A percentile compares a stretch with the other conserved stretches of the same genome.
Evolutionary conservation across 2,329 filamentous ascomycete genomes (phyloP).

Genomic region (Xylaria sp.): DNA sequence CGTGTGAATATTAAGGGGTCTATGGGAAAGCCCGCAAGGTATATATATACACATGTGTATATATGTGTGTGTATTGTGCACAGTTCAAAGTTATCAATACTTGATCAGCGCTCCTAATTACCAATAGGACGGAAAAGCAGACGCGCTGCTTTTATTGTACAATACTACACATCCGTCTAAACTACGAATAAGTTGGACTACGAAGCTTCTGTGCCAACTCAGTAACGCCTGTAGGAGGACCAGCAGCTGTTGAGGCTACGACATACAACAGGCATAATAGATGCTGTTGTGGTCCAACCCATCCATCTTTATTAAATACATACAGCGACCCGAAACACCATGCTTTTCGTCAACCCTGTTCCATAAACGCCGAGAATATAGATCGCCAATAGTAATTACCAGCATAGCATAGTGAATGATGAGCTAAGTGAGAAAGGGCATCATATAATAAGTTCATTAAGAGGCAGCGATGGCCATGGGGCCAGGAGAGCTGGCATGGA

Average conservation of each 20-base stretch:
- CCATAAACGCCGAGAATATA: slow-evolving; percentile 42
- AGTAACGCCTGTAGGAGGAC: slow-evolving; percentile 21
- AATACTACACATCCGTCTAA: slow-evolving; percentile 34
- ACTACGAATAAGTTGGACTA: slow-evolving; percentile 24
- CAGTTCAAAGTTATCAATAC: not conserved
- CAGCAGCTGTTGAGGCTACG: not conserved
- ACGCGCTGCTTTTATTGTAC: slow-evolving; percentile 43
- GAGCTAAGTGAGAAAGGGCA: slow-evolving; percentile 3
- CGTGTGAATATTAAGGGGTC: not conserved
- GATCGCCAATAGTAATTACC: slow-evolving; percentile 20
- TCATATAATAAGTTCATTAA: slow-evolving; percentile 45
- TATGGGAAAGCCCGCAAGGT: not conserved
- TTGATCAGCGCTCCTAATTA: not conserved
- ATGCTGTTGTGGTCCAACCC: slow-evolving; percentile 10
- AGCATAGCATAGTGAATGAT: slow-evolving; percentile 17
- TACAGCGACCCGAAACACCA: slow-evolving; percentile 47
- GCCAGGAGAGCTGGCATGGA: slow-evolving; percentile 64
- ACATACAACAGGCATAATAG: slow-evolving; percentile 1
- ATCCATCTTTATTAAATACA: slow-evolving; percentile 29
- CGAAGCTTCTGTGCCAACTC: slow-evolving; percentile 31
- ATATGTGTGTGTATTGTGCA: not conserved
- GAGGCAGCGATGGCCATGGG: slow-evolving; percentile 61
- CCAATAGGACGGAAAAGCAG: slow-evolving; percentile 7
- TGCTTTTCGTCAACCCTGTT: slow-evolving; percentile 45
- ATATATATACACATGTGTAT: not conserved